Evolutionary conservation across 768 basidiomycete genomes (phyloP).

Genomic region (Boletus subparvulus): DNA sequence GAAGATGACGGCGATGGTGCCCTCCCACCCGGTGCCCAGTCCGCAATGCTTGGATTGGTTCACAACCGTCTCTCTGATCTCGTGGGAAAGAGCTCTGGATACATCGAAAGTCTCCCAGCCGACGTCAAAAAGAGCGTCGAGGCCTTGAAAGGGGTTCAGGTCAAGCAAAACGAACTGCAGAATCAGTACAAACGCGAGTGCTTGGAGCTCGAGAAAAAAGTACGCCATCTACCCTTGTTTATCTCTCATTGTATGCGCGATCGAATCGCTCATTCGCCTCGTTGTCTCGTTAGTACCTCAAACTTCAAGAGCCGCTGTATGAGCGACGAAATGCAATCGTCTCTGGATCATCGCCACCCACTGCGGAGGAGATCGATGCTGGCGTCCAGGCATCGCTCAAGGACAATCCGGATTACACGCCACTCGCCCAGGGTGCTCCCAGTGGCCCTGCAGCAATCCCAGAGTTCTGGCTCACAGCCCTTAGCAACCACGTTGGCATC

Average conservation of each 20-base stretch:
- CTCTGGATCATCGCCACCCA: slow-evolving; percentile 69
- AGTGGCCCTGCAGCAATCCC: slow-evolving; percentile 58
- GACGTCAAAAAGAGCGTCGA: slow-evolving; percentile 84
- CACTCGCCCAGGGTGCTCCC: slow-evolving; percentile 53
- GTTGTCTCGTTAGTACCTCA: slow-evolving; percentile 55
- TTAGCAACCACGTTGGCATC: slow-evolving; percentile 87
- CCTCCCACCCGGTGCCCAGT: slow-evolving; percentile 47
- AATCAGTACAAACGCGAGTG: slow-evolving; percentile 92
- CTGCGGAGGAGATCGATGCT: slow-evolving; percentile 76
- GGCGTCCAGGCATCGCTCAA: slow-evolving; percentile 73
- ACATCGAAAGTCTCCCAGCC: slow-evolving; percentile 84
- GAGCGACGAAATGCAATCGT: slow-evolving; percentile 85
- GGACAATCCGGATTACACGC: slow-evolving; percentile 69
- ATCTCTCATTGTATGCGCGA: slow-evolving; percentile 14
- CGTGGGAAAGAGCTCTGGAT: slow-evolving; percentile 89
- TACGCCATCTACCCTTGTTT: slow-evolving; percentile 34
- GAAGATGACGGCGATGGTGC: slow-evolving; percentile 56
- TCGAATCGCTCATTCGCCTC: slow-evolving; percentile 5
- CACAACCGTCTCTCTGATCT: slow-evolving; percentile 84
- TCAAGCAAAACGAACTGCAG: slow-evolving; percentile 87
- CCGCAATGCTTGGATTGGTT: slow-evolving; percentile 81
- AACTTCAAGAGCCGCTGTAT: slow-evolving; percentile 80
- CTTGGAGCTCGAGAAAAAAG: slow-evolving; percentile 94
- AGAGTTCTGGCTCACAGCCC: slow-evolving; percentile 97
- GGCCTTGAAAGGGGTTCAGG: slow-evolving; percentile 92